Evolutionary conservation across 2,329 filamentous ascomycete genomes (phyloP).

Genomic region (Epichloe gansuensis): DNA sequence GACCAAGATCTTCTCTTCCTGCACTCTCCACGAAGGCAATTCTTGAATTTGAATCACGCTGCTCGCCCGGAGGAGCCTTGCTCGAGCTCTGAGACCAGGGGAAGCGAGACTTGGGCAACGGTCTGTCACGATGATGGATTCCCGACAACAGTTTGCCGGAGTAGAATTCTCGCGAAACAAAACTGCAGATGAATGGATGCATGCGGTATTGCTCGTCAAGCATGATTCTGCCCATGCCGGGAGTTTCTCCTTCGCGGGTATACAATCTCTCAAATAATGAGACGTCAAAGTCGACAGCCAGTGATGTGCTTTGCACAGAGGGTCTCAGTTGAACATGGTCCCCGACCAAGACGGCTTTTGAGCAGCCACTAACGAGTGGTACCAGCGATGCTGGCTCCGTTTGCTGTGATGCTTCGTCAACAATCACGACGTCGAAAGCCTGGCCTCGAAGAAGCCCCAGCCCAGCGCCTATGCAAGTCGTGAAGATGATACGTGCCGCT

Average conservation of each 20-base stretch:
- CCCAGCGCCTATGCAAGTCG: neutral
- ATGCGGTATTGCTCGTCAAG: conserved; percentile 32
- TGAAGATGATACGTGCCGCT: neutral
- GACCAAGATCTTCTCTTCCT: neutral
- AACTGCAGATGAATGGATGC: conserved; percentile 26
- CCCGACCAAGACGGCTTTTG: conserved; percentile 29
- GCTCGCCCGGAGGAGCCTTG: neutral
- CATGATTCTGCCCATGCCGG: conserved; percentile 21
- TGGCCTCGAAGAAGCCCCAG: neutral
- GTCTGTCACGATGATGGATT: neutral
- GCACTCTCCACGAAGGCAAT: neutral
- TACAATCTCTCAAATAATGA: neutral
- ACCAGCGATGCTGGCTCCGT: conserved; percentile 29
- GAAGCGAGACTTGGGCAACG: neutral
- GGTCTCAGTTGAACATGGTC: conserved; percentile 34
- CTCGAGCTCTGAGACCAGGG: neutral
- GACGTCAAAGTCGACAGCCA: neutral
- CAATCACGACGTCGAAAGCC: conserved; percentile 18
- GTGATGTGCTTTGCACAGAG: conserved; percentile 22
- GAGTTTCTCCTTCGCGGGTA: neutral
- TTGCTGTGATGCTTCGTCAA: conserved; percentile 35
- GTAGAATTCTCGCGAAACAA: conserved; percentile 29
- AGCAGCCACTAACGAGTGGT: conserved; percentile 28
- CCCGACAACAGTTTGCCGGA: conserved; percentile 14
- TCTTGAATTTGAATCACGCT: neutral